Evolutionary conservation across 495 filamentous ascomycete genomes (phyloP), one percentile per base, ranked within the genome.

Genomic region (Cairneyella variabilis): DNA sequence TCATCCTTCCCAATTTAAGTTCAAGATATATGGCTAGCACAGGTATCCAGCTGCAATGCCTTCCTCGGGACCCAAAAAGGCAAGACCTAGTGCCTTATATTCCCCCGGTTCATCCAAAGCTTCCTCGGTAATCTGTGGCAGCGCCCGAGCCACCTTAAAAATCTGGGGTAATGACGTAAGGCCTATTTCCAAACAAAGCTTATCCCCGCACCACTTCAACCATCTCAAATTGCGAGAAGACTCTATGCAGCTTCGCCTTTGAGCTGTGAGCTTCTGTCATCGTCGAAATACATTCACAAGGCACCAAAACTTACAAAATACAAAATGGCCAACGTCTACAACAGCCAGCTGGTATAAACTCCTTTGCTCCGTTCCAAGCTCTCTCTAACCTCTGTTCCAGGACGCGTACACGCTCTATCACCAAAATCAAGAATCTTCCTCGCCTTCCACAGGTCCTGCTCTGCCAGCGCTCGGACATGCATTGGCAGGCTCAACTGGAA

Each of bases 391-490:
- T 21, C 14, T 23, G 49, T 7, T 17, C 28, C 44, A 57, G 57
- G 58, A 61, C 40, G 58, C 61, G 9, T 61, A 32, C 40, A 25
- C 52, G 10, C 55, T 64, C 39, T 64, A 61, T 53, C 62, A 64
- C 37, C 41, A 58, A 28, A 25, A 41, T 8, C 58, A 58, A 16
- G 54, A 64, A 54, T 7, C 51, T 1, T 27, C 48, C 6, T 56
- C 58, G 11, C 8, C 48, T 7, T 22, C 36, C 36, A 36, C 14
- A 17, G 51, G 55, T 6, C 62, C 62, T 0, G 55, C 56, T n/a
- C 79, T 96, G n/a, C 88, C 90, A 47, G 86, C 89, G 4, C 72
- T 95, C n/a, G 89, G 89, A 17, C 92, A 96, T 73, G 91, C 92
- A 44, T 65, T 88, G 18, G 86, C 90, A 16, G 91, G 91, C 44